These are phyloP conservation scores for Aspergillus sp. DNA, from an alignment of 2,329 filamentous ascomycete genomes.

Conservation along the genomic window DNA sequence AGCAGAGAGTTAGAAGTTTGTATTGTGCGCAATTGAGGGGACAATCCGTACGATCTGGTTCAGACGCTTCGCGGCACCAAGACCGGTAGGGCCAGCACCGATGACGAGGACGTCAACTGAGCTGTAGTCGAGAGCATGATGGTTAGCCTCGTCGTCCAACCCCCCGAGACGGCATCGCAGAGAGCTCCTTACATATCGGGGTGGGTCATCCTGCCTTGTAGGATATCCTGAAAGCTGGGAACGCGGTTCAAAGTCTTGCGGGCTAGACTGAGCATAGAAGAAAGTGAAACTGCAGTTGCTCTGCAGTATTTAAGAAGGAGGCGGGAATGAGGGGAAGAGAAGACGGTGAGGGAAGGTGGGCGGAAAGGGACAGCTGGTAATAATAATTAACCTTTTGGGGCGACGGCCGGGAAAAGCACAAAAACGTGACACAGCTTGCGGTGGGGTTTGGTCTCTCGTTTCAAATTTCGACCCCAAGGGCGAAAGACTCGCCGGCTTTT, in stretches of 20 bases:
- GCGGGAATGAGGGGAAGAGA: conserved; percentile 19
- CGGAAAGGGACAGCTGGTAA: conserved; percentile 28
- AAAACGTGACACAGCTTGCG: conserved; percentile 25
- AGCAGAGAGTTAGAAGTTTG: conserved; percentile 14
- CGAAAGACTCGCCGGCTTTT: not conserved
- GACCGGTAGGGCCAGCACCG: conserved; percentile 93
- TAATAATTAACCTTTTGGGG: conserved; percentile 6
- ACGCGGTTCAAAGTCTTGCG: conserved; percentile 45
- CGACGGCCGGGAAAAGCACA: conserved; percentile 19
- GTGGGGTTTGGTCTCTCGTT: conserved; percentile 31
- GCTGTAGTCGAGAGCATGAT: conserved; percentile 48
- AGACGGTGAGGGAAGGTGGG: conserved; percentile 22
- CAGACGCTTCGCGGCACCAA: conserved; percentile 96
- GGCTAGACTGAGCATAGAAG: conserved; percentile 46
- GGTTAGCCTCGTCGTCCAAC: conserved; percentile 16
- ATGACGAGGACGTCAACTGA: conserved; percentile 97
- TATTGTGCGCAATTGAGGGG: not conserved
- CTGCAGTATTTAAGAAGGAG: conserved; percentile 28
- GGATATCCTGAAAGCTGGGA: conserved; percentile 47
- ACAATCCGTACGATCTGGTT: conserved; percentile 77
- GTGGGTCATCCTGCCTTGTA: conserved; percentile 49
- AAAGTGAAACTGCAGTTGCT: conserved; percentile 30
- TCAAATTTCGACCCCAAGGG: conserved; percentile 33
- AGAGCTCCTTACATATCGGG: conserved; percentile 42
- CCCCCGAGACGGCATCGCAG: conserved; percentile 7